These are phyloP conservation scores for Aureobasidium subglaciale DNA, from an alignment of 2,329 filamentous ascomycete genomes.

Conservation along the genomic window DNA sequence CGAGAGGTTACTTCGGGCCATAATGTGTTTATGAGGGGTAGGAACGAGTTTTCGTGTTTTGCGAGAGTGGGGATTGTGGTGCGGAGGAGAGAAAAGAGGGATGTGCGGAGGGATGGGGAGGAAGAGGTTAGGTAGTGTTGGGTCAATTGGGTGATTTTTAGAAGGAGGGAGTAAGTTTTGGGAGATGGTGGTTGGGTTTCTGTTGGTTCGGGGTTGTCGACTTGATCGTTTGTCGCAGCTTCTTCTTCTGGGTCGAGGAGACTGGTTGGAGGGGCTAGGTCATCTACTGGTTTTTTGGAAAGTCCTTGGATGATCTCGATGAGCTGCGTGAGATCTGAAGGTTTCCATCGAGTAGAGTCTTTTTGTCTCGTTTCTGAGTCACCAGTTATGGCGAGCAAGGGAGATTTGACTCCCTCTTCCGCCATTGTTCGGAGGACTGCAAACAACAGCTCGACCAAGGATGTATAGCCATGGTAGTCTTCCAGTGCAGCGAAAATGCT, in stretches of 20 bases:
- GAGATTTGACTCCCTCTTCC: conserved; percentile 64
- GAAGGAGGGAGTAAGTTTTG: conserved; percentile 71
- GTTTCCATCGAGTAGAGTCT: conserved; percentile 17
- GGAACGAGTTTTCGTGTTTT: conserved; percentile 70
- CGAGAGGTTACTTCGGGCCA: conserved; percentile 77
- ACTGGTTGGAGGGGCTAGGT: conserved; percentile 16
- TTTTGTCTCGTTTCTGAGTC: conserved; percentile 13
- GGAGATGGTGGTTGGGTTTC: conserved; percentile 50
- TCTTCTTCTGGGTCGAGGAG: neutral
- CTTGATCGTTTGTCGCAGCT: neutral
- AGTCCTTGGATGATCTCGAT: conserved; percentile 18
- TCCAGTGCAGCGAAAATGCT: conserved; percentile 92
- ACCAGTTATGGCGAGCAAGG: conserved; percentile 40
- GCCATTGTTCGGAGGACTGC: conserved; percentile 74
- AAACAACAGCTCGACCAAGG: conserved; percentile 80
- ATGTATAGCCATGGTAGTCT: conserved; percentile 86
- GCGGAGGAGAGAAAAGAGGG: conserved; percentile 67
- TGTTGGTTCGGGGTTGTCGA: conserved; percentile 7
- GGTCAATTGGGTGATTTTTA: conserved; percentile 73
- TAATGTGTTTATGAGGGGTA: conserved; percentile 81
- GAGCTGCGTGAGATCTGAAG: conserved; percentile 39
- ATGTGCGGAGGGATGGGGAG: conserved; percentile 68
- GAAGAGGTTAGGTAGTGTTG: conserved; percentile 87
- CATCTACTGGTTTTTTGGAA: neutral
- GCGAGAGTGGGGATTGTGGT: conserved; percentile 67